These are phyloP conservation scores for Barbarea vulgaris DNA, from an alignment of 345 rosid species.

Conservation along the genomic window DNA sequence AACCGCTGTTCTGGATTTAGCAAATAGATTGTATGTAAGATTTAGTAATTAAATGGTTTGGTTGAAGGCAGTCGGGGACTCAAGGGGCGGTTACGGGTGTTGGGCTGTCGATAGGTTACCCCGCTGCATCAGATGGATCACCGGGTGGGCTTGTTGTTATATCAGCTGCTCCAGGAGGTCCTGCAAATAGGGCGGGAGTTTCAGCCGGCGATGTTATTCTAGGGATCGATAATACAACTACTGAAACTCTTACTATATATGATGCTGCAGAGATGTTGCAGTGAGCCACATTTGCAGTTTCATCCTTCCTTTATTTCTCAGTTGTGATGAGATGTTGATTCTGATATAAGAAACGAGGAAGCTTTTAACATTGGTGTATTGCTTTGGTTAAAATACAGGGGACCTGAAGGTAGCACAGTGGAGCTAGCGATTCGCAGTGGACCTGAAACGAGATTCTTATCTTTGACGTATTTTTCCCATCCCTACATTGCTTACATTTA, in stretches of 20 bases:
- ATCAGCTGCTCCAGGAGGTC: conserved; percentile 92
- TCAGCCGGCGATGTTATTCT: conserved; percentile 77
- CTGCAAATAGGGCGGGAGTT: conserved; percentile 83
- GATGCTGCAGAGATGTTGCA: conserved; percentile 94
- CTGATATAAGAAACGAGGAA: background rate
- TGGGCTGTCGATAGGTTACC: conserved; percentile 93
- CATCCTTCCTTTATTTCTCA: background rate
- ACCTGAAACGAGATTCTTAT: conserved; percentile 64
- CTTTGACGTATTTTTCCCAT: conserved; percentile 58
- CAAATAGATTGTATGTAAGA: conserved; percentile 31
- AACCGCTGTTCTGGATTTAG: background rate
- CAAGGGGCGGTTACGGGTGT: conserved; percentile 95
- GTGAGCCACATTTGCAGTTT: conserved; percentile 46
- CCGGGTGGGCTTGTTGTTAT: conserved; percentile 75
- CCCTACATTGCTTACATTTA: background rate
- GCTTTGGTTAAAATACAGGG: conserved; percentile 55
- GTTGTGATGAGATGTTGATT: background rate
- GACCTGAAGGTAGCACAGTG: conserved; percentile 91
- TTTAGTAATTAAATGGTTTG: conserved; percentile 45
- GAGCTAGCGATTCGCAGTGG: conserved; percentile 77
- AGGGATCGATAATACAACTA: conserved; percentile 62
- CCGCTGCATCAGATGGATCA: conserved; percentile 55
- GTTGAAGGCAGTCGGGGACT: conserved; percentile 98
- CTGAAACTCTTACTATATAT: conserved; percentile 76
- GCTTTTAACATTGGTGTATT: background rate